Base-by-base conservation (phyloP, 306 rosid genomes). In the Citrullus amarus region DNA sequence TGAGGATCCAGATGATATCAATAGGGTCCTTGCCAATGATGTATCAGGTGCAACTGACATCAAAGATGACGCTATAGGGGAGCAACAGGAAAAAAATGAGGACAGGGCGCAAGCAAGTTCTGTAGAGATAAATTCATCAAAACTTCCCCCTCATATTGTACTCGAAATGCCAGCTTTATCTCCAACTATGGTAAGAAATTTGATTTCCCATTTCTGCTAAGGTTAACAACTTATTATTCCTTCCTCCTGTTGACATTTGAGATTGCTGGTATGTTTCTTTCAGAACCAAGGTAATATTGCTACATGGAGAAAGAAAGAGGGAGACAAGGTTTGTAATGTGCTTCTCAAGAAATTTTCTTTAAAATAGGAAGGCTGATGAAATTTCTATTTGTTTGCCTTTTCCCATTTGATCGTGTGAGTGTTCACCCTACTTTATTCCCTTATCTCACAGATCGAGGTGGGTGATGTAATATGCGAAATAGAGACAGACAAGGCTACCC, bases 401-500 rank as follows among this genome's bases (percentile, higher is more conserved):
- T 53, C 17, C 56, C 25, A 56, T 67, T 44, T 18, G 16, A 41
- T 68, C 16, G 10, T 46, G 75, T 22, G 36, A 43, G 22, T 20
- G 44, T 69, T 69, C 11, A 43, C 11, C 18, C 17, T 22, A 22
- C 57, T 46, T 46, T 46, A 14, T 76, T 20, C 28, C 85, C 51
- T 80, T 34, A 77, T 83, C 75, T 60, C 70, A 84, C 93, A 95
- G 98, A 91, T 95, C 79, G 96, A 89, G 80, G 97, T 95, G 82
- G 98, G 98, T 80, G 97, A 95, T 84, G 90, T 95, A 41, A 73
- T 95, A 78, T 95, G 98, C 80, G 98, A 95, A 90, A 95, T 95
- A 89, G 98, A 95, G 90, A 95, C 98, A 39, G 98, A 95, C 83
- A 95, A 95, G 86, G 98, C 98, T 76, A 95, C 98, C 74, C 84